Evolutionary conservation across 257 asterid genomes (phyloP).

Genomic region (Ligustrum vulgare): DNA sequence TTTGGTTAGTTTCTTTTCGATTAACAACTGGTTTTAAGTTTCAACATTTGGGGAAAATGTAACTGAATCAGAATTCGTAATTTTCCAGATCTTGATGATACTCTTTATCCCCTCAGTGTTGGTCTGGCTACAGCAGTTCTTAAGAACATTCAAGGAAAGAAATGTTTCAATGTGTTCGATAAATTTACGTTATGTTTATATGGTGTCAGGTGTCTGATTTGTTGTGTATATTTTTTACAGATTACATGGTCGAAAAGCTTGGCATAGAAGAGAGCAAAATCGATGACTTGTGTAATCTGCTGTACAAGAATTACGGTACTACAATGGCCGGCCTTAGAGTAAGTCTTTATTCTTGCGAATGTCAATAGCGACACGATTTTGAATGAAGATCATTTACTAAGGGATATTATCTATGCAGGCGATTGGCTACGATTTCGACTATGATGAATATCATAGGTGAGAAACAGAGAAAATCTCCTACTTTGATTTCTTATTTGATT

Average conservation of each 20-base stretch:
- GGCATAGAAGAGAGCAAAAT: slow-evolving; percentile 71
- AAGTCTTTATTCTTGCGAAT: slow-evolving; percentile 18
- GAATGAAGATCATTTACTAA: slow-evolving; percentile 11
- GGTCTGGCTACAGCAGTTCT: slow-evolving; percentile 70
- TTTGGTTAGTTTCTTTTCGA: slow-evolving; percentile 55
- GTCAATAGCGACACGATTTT: neutral
- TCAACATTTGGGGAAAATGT: neutral
- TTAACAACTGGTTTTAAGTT: neutral
- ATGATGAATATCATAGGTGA: slow-evolving; percentile 88
- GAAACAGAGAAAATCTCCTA: neutral
- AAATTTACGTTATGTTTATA: neutral
- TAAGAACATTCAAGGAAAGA: slow-evolving; percentile 72
- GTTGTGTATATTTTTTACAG: slow-evolving; percentile 32
- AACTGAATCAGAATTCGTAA: neutral
- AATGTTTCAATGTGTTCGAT: neutral
- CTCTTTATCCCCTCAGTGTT: slow-evolving; percentile 84
- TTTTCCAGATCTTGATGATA: slow-evolving; percentile 81
- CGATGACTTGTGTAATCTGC: slow-evolving; percentile 56
- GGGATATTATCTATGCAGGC: slow-evolving; percentile 55
- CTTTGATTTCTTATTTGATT: neutral
- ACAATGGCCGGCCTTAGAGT: slow-evolving; percentile 99
- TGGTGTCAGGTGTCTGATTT: neutral
- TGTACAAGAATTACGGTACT: slow-evolving; percentile 88
- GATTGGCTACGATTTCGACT: slow-evolving; percentile 91
- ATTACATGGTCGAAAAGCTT: slow-evolving; percentile 78